Evolutionary conservation across 768 basidiomycete genomes (phyloP).

Genomic region (Albatrellus ellisii): DNA sequence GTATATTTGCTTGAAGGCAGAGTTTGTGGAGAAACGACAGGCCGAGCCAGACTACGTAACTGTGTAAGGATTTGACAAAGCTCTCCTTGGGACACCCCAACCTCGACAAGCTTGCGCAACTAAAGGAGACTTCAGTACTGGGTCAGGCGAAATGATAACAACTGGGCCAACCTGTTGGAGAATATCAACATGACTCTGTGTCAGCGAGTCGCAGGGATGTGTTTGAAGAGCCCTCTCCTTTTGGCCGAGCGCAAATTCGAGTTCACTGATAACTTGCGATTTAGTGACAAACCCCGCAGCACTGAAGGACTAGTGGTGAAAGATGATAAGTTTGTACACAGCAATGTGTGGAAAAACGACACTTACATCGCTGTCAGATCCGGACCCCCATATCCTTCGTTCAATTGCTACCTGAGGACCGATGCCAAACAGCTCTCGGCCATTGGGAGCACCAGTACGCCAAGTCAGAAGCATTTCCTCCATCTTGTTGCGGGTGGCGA

Average conservation of each 20-base stretch:
- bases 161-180: conserved; percentile 58
- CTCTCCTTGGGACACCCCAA: conserved; percentile 71
- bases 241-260: conserved; percentile 70
- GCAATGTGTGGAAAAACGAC: not conserved
- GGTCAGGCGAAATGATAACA: conserved; percentile 4
- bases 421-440: conserved; percentile 76
- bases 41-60: conserved; percentile 47
- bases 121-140: conserved; percentile 18
- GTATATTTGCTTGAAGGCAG: conserved; percentile 8
- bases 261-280: conserved; percentile 69
- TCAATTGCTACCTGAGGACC: conserved; percentile 77
- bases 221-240: conserved; percentile 62
- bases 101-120: conserved; percentile 63
- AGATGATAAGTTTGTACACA: not conserved
- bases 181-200: conserved; percentile 63
- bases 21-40: conserved; percentile 11
- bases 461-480: conserved; percentile 96
- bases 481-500: conserved; percentile 81
- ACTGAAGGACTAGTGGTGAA: conserved; percentile 20
- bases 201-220: conserved; percentile 58
- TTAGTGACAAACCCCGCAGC: conserved; percentile 42
- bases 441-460: conserved; percentile 73
- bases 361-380: conserved; percentile 27
- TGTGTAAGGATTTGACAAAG: conserved; percentile 64
- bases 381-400: conserved; percentile 61